Percentiles rank a stretch among this genome's conserved stretches.
These are phyloP conservation scores for Blastobotrys ciferrii DNA, from an alignment of 1,139 yeast genomes.

Conservation along the genomic window DNA sequence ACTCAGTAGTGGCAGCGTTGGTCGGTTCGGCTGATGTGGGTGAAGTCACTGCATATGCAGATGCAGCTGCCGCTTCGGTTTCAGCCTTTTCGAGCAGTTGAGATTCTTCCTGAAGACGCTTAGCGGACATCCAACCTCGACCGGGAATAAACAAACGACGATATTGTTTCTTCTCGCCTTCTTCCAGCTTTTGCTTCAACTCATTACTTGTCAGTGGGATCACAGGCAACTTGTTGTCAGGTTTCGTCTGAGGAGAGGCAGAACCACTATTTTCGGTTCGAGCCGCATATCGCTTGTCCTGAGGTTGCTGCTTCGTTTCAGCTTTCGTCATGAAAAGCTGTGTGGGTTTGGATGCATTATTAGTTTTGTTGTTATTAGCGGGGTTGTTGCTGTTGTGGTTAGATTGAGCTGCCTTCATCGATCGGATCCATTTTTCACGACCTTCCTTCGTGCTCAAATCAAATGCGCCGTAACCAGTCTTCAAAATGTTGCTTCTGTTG, in stretches of 20 bases:
- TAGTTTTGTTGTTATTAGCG: neutral
- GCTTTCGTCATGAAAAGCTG: slow-evolving; percentile 11
- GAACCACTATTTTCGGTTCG: slow-evolving; percentile 4
- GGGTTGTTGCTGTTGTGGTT: neutral
- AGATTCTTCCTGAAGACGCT: slow-evolving; percentile 37
- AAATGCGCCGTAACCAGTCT: slow-evolving; percentile 35
- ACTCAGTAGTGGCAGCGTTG: neutral
- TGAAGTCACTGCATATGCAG: neutral
- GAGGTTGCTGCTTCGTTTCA: neutral
- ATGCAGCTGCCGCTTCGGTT: slow-evolving; percentile 5
- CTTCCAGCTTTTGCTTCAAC: slow-evolving; percentile 25
- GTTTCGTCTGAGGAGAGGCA: slow-evolving; percentile 10
- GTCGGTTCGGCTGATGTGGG: neutral
- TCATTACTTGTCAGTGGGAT: slow-evolving; percentile 17
- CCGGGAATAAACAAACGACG: slow-evolving; percentile 52
- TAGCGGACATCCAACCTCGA: slow-evolving; percentile 52
- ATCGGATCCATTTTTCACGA: slow-evolving; percentile 27
- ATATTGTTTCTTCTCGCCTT: slow-evolving; percentile 36
- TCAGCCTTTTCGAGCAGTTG: slow-evolving; percentile 19
- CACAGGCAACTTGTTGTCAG: slow-evolving; percentile 9
- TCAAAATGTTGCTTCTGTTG: slow-evolving; percentile 37
- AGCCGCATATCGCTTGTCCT: neutral
- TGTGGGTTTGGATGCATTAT: slow-evolving; percentile 3
- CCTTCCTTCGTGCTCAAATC: slow-evolving; percentile 32
- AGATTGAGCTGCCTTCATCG: slow-evolving; percentile 16